Base-by-base conservation (phyloP, 192 early-diverging fungal species). In the Allomyces arbusculus region DNA sequence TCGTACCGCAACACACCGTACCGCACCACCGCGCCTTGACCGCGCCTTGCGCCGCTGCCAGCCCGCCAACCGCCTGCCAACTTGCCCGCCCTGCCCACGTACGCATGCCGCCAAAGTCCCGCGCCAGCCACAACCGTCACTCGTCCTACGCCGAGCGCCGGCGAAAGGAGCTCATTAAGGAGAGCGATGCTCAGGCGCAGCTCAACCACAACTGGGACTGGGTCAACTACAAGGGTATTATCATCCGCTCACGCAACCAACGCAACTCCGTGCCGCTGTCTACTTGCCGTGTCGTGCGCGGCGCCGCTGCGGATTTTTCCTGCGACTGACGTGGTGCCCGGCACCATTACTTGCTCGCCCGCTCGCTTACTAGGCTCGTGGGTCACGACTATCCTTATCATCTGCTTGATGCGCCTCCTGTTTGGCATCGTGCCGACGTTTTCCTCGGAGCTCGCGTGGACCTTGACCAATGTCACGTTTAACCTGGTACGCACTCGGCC, bases 361-460 rank as follows among this genome's bases (percentile, higher is more conserved):
- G 33, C 33, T 7, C 33, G 33, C 33, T 40, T 7, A 65, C 23
- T 79, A 97, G 94, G 95, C 62, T 90, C 91, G 2, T 96, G 94
- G 91, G 77, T 90, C 50, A 88, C 91, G 50, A 86, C 91, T 74
- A 74, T 95, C 20, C 78, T 92, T 70, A 68, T 93, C n/a, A 84
- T 95, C 69, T 74, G 90, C 14, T 74, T 81, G 23, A 73, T 93
- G 61, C 87, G 91, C 71, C 72, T 90, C 23, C 71, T 87, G 19
- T 86, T 93, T 67, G 82, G 86, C 24, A 81, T 89, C 43, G 83
- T 99, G 70, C 95, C 95, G 23, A 89, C 90, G 68, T 85, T 96
- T 43, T 86, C 89, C 19, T 77, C 88, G 3, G 95, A 99, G 76
- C 79, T 89, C 24, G 87, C 92, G 69, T 99, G 95, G 95, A 99